A percentile compares a stretch with the other conserved stretches of the same genome.
Conservation (phyloP, 768 basidiomycete genomes). For the Leccinum olivaceopallidum region DNA sequence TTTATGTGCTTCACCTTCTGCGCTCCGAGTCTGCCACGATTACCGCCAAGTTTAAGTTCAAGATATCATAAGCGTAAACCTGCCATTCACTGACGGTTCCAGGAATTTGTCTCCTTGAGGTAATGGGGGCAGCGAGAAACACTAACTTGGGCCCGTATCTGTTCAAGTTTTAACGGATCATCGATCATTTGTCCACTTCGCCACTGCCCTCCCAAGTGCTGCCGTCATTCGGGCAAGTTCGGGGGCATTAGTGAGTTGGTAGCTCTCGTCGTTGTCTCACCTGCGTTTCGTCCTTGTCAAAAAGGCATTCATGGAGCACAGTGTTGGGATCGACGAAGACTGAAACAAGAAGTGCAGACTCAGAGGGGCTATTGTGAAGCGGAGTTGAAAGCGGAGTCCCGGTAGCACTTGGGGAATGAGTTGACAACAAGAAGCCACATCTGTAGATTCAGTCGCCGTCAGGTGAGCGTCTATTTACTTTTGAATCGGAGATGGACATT, state of each 20-base stretch:
- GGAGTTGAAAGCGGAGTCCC: neutral
- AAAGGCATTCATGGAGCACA: neutral
- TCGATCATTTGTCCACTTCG: neutral
- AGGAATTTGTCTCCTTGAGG: neutral
- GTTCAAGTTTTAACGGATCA: neutral
- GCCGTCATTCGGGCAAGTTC: too few species aligned
- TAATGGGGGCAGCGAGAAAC: neutral
- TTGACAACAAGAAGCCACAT: too few species aligned
- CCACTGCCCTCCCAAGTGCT: too few species aligned
- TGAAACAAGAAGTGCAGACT: too few species aligned
- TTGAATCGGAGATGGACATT: too few species aligned
- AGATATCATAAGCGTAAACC: neutral
- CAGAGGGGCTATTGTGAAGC: neutral
- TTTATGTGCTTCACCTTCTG: neutral
- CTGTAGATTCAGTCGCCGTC: neutral
- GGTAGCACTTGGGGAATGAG: neutral
- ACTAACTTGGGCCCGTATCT: neutral
- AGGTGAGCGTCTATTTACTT: too few species aligned
- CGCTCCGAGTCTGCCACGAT: neutral
- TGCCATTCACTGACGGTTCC: neutral
- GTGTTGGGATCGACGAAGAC: too few species aligned
- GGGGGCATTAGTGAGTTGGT: neutral
- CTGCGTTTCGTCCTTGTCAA: neutral
- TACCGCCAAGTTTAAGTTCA: neutral
- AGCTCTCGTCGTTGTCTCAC: neutral